Conservation (phyloP, 106 monocot species). For the Dioscorea alata region DNA sequence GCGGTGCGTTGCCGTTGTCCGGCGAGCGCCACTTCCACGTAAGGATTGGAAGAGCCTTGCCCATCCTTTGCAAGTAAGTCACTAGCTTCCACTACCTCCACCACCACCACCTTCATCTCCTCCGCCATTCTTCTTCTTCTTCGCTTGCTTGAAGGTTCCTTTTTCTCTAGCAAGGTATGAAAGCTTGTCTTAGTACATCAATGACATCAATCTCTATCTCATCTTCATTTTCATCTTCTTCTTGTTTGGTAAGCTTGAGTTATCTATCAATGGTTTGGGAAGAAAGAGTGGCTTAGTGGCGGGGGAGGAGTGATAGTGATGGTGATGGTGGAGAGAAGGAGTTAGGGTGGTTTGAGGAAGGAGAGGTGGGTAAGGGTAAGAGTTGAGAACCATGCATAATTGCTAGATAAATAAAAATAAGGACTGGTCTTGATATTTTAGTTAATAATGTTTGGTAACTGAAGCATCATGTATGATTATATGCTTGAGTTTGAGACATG, state of each 20-base stretch:
- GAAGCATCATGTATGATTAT: no score
- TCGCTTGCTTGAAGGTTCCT: not conserved
- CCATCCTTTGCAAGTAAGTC: conserved; percentile 83
- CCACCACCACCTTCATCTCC: conserved; percentile 58
- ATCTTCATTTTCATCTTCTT: no score
- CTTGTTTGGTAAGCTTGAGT: no score
- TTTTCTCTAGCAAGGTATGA: no score
- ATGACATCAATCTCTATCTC: no score
- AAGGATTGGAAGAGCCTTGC: conserved; percentile 63
- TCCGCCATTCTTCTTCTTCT: not conserved
- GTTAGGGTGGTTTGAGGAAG: not conserved
- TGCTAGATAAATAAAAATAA: no score
- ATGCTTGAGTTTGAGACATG: no score
- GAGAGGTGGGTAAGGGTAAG: not conserved
- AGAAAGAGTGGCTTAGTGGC: not conserved
- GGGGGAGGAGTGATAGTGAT: not conserved
- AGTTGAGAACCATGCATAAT: no score
- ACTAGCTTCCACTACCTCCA: conserved; percentile 66
- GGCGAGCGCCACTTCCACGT: conserved; percentile 70
- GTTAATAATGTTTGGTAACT: no score
- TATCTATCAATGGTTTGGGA: no score
- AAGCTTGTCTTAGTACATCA: not conserved
- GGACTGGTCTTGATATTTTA: no score
- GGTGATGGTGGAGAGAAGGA: not conserved
- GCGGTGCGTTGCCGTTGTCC: conserved; percentile 58